These are phyloP conservation scores for Coccomyxa sp. DNA, from an alignment of 139 green algal species.

Conservation along the genomic window DNA sequence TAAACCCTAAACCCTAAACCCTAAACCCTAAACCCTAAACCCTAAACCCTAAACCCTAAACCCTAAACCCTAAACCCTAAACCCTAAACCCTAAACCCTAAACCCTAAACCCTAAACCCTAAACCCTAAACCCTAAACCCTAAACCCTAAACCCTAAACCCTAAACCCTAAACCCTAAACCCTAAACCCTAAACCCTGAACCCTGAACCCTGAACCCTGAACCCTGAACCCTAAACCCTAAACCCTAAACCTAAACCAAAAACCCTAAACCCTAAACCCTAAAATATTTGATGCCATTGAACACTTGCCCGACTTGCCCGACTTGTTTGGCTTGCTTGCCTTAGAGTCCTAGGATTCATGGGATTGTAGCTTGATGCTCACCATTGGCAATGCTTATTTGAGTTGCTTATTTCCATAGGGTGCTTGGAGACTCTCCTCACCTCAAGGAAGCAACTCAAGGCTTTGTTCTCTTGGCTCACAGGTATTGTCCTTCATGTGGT, in stretches of 20 bases:
- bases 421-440: too few species aligned
- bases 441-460: too few species aligned
- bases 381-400: too few species aligned
- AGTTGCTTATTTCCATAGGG: too few species aligned
- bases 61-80: conserved; percentile 17
- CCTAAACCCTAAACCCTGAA: conserved; percentile 14
- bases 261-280: conserved; percentile 14
- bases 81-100: conserved; percentile 18
- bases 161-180: conserved; percentile 19
- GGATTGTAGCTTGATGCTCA: too few species aligned
- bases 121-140: conserved; percentile 20
- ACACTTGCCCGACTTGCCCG: neutral
- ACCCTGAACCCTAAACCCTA: conserved; percentile 13
- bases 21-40: too few species aligned
- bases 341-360: too few species aligned
- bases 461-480: too few species aligned
- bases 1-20: too few species aligned
- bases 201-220: conserved; percentile 12
- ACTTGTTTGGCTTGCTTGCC: too few species aligned
- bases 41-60: conserved; percentile 13
- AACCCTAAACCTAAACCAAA: conserved; percentile 10
- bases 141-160: conserved; percentile 19
- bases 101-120: conserved; percentile 20
- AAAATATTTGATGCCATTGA: neutral
- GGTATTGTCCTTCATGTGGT: too few species aligned